Evolutionary conservation across 176 grass and related monocot genomes (phyloP).

Genomic region (Dactylis glomerata): DNA sequence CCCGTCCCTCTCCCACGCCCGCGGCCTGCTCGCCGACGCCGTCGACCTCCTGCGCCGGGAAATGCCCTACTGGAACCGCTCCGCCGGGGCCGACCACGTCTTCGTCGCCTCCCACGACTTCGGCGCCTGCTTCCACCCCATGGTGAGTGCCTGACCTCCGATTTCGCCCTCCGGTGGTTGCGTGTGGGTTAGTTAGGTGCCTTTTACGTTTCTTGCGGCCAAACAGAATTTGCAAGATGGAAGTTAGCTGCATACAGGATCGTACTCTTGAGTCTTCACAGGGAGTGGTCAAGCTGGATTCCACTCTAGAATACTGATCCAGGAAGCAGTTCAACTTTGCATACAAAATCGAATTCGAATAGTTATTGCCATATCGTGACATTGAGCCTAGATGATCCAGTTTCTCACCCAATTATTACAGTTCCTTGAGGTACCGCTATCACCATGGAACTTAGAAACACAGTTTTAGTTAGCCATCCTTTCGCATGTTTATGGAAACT

Average conservation of each 20-base stretch:
- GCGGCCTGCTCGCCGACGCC: slow-evolving; percentile 56
- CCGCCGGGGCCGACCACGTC: slow-evolving; percentile 72
- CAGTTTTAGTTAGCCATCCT: not conserved
- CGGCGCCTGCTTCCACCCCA: slow-evolving; percentile 92
- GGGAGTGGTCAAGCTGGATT: not conserved
- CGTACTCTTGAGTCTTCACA: not conserved
- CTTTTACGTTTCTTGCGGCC: slow-evolving; percentile 24
- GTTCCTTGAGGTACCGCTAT: not conserved
- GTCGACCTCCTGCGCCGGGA: slow-evolving; percentile 39
- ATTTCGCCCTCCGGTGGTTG: not conserved
- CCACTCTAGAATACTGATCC: not conserved
- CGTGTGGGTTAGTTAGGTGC: not conserved
- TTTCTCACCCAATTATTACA: not conserved
- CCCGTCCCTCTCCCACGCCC: slow-evolving; percentile 76
- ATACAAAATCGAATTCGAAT: not conserved
- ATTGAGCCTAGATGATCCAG: not conserved
- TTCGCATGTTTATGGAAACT: not conserved
- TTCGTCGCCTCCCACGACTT: slow-evolving; percentile 94
- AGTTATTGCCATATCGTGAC: not conserved
- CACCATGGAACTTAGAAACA: not conserved
- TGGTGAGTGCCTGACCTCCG: slow-evolving; percentile 33
- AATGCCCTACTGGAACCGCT: slow-evolving; percentile 80
- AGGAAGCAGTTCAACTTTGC: not conserved
- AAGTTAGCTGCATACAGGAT: slow-evolving; percentile 15
- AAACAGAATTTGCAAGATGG: not conserved